Evolutionary conservation across 805 yeast species (phyloP).

Genomic region (Myxozyma lipomycoides): DNA sequence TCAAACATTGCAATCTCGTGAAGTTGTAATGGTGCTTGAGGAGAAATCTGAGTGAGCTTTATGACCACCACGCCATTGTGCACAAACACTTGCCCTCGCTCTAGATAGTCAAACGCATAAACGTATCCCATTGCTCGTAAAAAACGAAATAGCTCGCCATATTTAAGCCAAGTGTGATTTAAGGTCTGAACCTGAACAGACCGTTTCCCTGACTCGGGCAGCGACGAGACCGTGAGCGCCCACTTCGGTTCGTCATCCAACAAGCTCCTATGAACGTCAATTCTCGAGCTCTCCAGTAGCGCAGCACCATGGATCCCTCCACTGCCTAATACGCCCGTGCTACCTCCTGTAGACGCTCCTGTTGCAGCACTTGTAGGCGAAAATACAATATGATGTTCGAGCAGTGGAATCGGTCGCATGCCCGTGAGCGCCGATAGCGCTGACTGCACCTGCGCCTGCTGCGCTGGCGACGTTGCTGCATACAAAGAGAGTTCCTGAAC

Average conservation of each 20-base stretch:
- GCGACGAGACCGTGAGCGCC: slow-evolving; percentile 35
- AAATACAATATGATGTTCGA: slow-evolving; percentile 35
- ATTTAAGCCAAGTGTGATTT: slow-evolving; percentile 5
- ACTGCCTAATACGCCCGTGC: neutral
- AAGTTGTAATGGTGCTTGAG: slow-evolving; percentile 16
- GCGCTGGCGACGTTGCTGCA: slow-evolving; percentile 34
- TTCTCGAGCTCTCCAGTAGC: slow-evolving; percentile 23
- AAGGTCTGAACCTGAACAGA: slow-evolving; percentile 20
- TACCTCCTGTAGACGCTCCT: slow-evolving; percentile 5
- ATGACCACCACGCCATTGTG: slow-evolving; percentile 17
- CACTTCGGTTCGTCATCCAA: slow-evolving; percentile 24
- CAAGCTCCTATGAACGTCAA: slow-evolving; percentile 14
- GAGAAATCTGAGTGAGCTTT: slow-evolving; percentile 13
- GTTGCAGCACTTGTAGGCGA: slow-evolving; percentile 30
- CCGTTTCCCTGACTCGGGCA: slow-evolving; percentile 41
- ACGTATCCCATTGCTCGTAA: slow-evolving; percentile 23
- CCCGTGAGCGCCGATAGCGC: slow-evolving; percentile 40
- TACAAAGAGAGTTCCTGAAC: slow-evolving; percentile 39
- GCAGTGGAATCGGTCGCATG: slow-evolving; percentile 34
- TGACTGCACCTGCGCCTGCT: slow-evolving; percentile 34
- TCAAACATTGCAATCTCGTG: slow-evolving; percentile 15
- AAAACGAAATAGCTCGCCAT: slow-evolving; percentile 9
- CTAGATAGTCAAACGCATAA: slow-evolving; percentile 22
- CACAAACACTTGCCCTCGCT: slow-evolving; percentile 19
- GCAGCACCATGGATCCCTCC: neutral